Evolutionary conservation across 495 filamentous ascomycete species (phyloP).

Genomic region (Xylaria bambusicola): DNA sequence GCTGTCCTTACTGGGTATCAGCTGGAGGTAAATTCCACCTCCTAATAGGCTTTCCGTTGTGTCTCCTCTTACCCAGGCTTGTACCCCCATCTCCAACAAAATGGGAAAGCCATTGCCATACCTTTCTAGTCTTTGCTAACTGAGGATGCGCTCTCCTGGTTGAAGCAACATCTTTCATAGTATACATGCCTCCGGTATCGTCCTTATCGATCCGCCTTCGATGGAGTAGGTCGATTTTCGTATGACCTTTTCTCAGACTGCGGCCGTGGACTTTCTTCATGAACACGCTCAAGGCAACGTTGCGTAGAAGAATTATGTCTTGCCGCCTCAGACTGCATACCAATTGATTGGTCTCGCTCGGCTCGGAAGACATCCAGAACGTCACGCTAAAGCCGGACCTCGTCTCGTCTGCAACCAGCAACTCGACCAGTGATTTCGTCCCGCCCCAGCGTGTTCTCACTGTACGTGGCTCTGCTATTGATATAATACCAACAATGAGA

Average conservation of each 20-base stretch:
- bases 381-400: conserved; percentile 78
- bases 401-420: conserved; percentile 86
- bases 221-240: conserved; percentile 70
- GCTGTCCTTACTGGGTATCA: conserved; percentile 27
- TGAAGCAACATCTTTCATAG: conserved; percentile 37
- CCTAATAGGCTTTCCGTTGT: conserved; percentile 22
- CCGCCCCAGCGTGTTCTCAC: conserved; percentile 55
- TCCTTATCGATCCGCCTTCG: conserved; percentile 43
- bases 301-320: conserved; percentile 75
- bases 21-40: conserved; percentile 35
- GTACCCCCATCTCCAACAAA: conserved; percentile 60
- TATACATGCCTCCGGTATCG: conserved; percentile 48
- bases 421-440: conserved; percentile 67
- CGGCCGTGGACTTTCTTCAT: conserved; percentile 75
- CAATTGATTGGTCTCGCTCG: conserved; percentile 39
- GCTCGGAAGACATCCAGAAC: conserved; percentile 67
- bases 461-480: conserved; percentile 63
- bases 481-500: conserved; percentile 75
- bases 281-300: conserved; percentile 76
- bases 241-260: conserved; percentile 67
- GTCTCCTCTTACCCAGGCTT: conserved; percentile 29
- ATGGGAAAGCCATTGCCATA: conserved; percentile 71
- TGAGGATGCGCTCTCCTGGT: conserved; percentile 46
- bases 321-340: conserved; percentile 59
- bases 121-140: conserved; percentile 63